Percentiles rank a stretch among this genome's conserved stretches.
Evolutionary conservation across 2,329 filamentous ascomycete genomes (phyloP).

Genomic region (Talaromyces sp.): DNA sequence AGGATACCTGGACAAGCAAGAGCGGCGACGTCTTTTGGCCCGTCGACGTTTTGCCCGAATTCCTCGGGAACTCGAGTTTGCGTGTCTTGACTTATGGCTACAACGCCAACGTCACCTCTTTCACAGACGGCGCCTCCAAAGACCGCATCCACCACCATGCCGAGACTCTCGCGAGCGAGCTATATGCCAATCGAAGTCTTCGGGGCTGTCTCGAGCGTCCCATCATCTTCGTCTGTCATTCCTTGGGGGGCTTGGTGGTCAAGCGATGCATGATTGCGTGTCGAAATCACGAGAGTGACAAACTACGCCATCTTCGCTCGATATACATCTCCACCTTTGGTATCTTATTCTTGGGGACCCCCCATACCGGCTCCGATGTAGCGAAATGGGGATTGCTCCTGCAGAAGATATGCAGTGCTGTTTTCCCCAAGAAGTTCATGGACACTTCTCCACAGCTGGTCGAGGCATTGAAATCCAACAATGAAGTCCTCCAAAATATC

Average conservation of each 20-base stretch:
- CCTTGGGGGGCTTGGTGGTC: slow-evolving; percentile 65
- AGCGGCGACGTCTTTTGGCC: slow-evolving; percentile 61
- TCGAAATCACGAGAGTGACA: slow-evolving; percentile 54
- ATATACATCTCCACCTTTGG: slow-evolving; percentile 71
- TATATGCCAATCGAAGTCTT: slow-evolving; percentile 58
- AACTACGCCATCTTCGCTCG: slow-evolving; percentile 60
- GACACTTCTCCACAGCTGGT: slow-evolving; percentile 64
- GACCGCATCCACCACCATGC: slow-evolving; percentile 67
- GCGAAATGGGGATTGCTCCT: slow-evolving; percentile 64
- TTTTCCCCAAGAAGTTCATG: slow-evolving; percentile 62
- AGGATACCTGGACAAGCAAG: slow-evolving; percentile 55
- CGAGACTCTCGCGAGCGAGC: slow-evolving; percentile 59
- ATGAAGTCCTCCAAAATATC: slow-evolving; percentile 68
- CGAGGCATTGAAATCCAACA: slow-evolving; percentile 66
- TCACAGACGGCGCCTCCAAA: slow-evolving; percentile 52
- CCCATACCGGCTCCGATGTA: slow-evolving; percentile 64
- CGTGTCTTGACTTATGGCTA: slow-evolving; percentile 70
- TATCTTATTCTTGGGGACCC: slow-evolving; percentile 71
- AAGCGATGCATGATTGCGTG: slow-evolving; percentile 67
- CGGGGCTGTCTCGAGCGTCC: slow-evolving; percentile 53
- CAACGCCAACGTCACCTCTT: slow-evolving; percentile 59
- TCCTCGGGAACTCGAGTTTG: slow-evolving; percentile 54
- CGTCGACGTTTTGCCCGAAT: slow-evolving; percentile 57
- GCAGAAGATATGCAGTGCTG: slow-evolving; percentile 61
- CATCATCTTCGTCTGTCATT: slow-evolving; percentile 72